Conservation (phyloP, 495 filamentous ascomycete genomes). For the Acidiella bohemica region DNA sequence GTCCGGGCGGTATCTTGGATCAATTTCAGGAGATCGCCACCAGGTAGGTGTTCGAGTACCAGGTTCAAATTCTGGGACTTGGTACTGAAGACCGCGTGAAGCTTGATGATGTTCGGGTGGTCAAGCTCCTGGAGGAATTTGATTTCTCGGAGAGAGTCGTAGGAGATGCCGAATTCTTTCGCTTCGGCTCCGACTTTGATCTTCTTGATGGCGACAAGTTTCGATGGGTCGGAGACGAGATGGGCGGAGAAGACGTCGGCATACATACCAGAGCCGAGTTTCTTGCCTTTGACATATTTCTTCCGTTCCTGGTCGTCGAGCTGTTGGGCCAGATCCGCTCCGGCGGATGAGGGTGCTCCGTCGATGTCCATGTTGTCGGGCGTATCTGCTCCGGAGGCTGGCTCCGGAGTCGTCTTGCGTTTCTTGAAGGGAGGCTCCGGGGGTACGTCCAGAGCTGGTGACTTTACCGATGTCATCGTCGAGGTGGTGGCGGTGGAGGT, state of each 20-base stretch:
- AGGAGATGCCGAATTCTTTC: slow-evolving; percentile 64
- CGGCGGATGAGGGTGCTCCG: neutral
- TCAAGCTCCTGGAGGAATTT: slow-evolving; percentile 89
- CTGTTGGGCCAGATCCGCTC: slow-evolving; percentile 59
- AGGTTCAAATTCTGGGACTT: slow-evolving; percentile 90
- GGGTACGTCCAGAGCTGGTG: slow-evolving; percentile 16
- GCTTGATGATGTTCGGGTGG: slow-evolving; percentile 87
- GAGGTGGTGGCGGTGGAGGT: too few species aligned
- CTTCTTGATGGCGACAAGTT: slow-evolving; percentile 88
- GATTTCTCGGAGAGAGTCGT: slow-evolving; percentile 91
- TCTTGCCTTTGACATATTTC: slow-evolving; percentile 85
- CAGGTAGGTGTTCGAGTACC: slow-evolving; percentile 82
- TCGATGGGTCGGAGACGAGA: slow-evolving; percentile 50
- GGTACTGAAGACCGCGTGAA: slow-evolving; percentile 81
- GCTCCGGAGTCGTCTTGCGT: slow-evolving; percentile 6
- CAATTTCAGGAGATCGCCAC: slow-evolving; percentile 83
- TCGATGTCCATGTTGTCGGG: neutral
- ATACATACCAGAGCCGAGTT: slow-evolving; percentile 93
- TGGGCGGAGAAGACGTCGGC: slow-evolving; percentile 87
- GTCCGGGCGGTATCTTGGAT: slow-evolving; percentile 69
- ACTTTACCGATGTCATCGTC: too few species aligned
- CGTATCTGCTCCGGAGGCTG: neutral
- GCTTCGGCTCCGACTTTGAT: slow-evolving; percentile 85
- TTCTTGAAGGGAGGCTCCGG: slow-evolving; percentile 13
- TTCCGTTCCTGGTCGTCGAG: slow-evolving; percentile 75